Evolutionary conservation across 306 rosid species (phyloP).

Genomic region (Trifolium dubium): DNA sequence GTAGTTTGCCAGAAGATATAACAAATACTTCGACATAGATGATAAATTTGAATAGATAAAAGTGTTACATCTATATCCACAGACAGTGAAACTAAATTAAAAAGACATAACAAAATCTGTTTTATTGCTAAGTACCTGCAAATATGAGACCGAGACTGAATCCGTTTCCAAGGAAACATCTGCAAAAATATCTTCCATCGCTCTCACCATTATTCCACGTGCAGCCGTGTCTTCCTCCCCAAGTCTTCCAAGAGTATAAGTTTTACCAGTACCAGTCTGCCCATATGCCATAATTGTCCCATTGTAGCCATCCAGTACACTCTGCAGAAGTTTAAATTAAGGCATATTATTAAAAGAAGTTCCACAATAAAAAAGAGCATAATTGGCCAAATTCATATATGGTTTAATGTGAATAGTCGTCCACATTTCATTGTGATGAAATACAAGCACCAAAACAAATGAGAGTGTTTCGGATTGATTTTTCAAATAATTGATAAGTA

Average conservation of each 20-base stretch:
- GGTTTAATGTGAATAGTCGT: conserved; percentile 14
- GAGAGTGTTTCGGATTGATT: conserved; percentile 10
- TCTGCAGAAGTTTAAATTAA: conserved; percentile 59
- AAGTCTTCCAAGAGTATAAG: conserved; percentile 93
- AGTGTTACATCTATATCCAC: neutral
- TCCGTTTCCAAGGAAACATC: conserved; percentile 77
- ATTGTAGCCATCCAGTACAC: conserved; percentile 94
- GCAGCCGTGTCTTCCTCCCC: conserved; percentile 99
- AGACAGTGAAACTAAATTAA: conserved; percentile 21
- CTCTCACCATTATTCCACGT: conserved; percentile 99
- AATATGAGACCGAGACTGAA: conserved; percentile 82
- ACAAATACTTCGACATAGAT: conserved; percentile 11
- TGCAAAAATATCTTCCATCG: conserved; percentile 94
- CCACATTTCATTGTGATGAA: conserved; percentile 7
- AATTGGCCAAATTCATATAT: conserved; percentile 7
- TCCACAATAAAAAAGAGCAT: conserved; percentile 34
- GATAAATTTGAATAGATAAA: conserved; percentile 22
- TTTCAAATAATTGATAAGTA: conserved; percentile 22
- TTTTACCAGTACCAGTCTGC: conserved; percentile 98
- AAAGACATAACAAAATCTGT: conserved; percentile 9
- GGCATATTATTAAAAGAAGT: conserved; percentile 40
- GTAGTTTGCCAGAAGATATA: conserved; percentile 28
- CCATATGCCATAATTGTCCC: conserved; percentile 99
- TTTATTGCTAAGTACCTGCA: conserved; percentile 70
- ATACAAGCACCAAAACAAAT: conserved; percentile 33